These are phyloP conservation scores for Aspergillus ellipticus DNA, from an alignment of 495 filamentous ascomycete species.

Conservation along the genomic window DNA sequence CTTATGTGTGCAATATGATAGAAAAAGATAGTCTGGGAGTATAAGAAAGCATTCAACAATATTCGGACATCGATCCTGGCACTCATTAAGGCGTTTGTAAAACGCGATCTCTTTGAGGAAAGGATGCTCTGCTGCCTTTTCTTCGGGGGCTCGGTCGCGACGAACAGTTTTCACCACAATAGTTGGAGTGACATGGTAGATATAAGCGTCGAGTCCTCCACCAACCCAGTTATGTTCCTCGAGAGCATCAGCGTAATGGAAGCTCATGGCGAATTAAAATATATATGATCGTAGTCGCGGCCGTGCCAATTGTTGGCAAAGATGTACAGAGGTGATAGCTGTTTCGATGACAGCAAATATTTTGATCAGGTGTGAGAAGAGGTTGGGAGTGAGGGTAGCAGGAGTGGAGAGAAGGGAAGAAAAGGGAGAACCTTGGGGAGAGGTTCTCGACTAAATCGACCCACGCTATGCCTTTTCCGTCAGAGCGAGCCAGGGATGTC, in stretches of 20 bases:
- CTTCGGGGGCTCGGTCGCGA: constrained; percentile 16
- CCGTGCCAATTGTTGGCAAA: too few relatives aligned
- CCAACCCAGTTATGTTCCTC: constrained; percentile 20
- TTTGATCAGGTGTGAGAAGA: too few relatives aligned
- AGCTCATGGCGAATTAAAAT: constrained; percentile 14
- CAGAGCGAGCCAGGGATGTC: too few relatives aligned
- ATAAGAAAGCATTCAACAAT: constrained; percentile 25
- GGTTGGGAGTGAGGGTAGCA: too few relatives aligned
- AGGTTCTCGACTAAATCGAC: too few relatives aligned
- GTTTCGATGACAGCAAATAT: too few relatives aligned
- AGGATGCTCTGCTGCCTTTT: constrained; percentile 10
- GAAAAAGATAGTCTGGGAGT: constrained; percentile 19
- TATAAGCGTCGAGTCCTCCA: constrained; percentile 19
- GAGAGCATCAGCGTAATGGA: constrained; percentile 10
- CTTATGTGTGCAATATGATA: constrained; percentile 23
- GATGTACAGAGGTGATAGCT: too few relatives aligned
- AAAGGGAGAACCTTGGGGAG: too few relatives aligned
- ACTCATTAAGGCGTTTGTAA: constrained; percentile 18
- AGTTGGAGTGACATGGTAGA: constrained; percentile 22
- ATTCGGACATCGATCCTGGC: constrained; percentile 16
- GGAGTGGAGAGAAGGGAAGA: too few relatives aligned
- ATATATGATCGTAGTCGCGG: neutral
- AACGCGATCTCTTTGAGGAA: constrained; percentile 20
- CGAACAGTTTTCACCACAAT: constrained; percentile 27
- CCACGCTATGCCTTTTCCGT: too few relatives aligned